Conservation (phyloP, 495 filamentous ascomycete species). For the Tuber melanosporum region DNA sequence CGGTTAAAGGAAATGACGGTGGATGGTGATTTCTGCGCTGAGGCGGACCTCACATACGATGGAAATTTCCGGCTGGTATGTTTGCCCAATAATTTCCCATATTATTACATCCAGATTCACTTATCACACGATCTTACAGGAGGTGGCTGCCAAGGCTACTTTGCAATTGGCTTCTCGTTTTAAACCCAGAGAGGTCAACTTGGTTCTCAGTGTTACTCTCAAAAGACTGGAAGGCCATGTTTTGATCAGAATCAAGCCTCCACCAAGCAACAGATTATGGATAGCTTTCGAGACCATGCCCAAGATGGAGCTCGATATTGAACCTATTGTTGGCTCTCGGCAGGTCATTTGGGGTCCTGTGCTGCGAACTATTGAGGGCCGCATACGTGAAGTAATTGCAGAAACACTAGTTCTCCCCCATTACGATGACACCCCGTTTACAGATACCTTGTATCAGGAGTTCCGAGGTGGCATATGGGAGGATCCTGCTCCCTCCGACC, state of each 20-base stretch:
- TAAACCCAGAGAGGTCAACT: conserved; percentile 80
- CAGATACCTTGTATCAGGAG: conserved; percentile 63
- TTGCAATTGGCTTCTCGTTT: conserved; percentile 85
- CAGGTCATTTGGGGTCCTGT: conserved; percentile 93
- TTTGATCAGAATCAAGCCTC: conserved; percentile 81
- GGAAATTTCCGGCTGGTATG: conserved; percentile 69
- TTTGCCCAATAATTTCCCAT: not conserved
- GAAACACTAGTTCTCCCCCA: conserved; percentile 91
- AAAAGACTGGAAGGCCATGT: conserved; percentile 80
- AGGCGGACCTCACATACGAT: conserved; percentile 78
- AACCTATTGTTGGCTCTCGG: conserved; percentile 88
- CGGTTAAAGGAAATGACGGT: conserved; percentile 81
- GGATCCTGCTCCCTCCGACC: conserved; percentile 44
- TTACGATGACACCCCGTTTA: conserved; percentile 92
- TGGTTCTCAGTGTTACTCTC: conserved; percentile 78
- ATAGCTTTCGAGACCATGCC: conserved; percentile 87
- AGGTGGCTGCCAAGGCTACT: conserved; percentile 80
- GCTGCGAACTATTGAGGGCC: conserved; percentile 83
- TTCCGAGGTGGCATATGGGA: conserved; percentile 87
- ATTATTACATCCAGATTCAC: not conserved
- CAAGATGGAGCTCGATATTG: conserved; percentile 82
- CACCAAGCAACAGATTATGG: conserved; percentile 92
- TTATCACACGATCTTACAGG: conserved; percentile 41
- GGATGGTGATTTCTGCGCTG: conserved; percentile 78
- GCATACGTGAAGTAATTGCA: conserved; percentile 84